Base-by-base conservation (phyloP, 129 eudicot species). In the Smallanthus sonchifolius region DNA sequence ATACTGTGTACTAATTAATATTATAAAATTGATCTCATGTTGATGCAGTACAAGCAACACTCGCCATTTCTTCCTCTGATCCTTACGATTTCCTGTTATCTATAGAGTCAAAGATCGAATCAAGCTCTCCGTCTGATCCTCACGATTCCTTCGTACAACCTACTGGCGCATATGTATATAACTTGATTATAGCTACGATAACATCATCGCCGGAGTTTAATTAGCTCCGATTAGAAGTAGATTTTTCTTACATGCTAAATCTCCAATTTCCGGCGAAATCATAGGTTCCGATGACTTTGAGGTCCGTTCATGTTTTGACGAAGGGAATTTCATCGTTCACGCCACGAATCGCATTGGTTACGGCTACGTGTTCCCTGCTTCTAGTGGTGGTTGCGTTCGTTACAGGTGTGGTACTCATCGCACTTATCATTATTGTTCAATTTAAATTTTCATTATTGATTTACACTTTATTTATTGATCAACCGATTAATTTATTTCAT, bases 341-440 rank as follows among this genome's bases (percentile, higher is more conserved):
- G 51, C 49, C 79, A 71, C 76, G 84, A 42, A 73, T 79, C 75
- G 75, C 82, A 39, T 45, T 77, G 8, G 55, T 78, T 44, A 44
- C 88, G 72, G 78, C 79, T 65, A 36, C 64, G 8, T 77, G 80
- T 35, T 70, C 79, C 62, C 73, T 78, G 32, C 54, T 75, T 19
- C 39, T 82, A 35, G 60, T 80, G 81, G 77, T 76, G 62, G 73
- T 81, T 81, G 78, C 75, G 57, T 65, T 80, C 52, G 81, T 63
- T 82, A 77, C 84, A 83, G 91, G 91, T 89, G 78, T 51, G 78
- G 30, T 77, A 32, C 73, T 70, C 77, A 69, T 44, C 67, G 37
- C 77, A 74, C 60, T 75, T 63, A 24, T n/a, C n/a, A n/a, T n/a
- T n/a, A 24, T 80, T 56, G 30, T 60, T 70, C 39, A 62, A 64